Evolutionary conservation across 179 eudicot genomes (phyloP), one percentile per base, ranked within the genome.

Genomic region (Nepenthes alata): DNA sequence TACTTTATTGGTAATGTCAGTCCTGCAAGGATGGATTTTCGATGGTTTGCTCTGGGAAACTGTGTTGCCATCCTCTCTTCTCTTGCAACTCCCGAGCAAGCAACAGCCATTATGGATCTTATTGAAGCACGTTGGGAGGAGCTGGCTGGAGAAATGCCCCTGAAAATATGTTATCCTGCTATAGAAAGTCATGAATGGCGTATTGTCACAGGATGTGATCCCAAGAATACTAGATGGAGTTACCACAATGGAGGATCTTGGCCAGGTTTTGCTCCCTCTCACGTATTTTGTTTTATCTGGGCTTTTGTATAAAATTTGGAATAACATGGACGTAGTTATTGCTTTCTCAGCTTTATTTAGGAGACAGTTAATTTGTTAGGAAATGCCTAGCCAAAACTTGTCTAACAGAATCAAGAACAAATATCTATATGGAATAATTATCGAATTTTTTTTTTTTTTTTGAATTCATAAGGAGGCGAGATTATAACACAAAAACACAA

Each of bases 161-260:
- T 89, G 55, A 89, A 89, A 67, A 80, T 88, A 50, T 64, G 71
- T 47, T 88, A 88, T 77, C 96, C 96, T 67, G 90, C 96, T 41
- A 80, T 89, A 60, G 91, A 89, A 73, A 83, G 75, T 51, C 95
- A 89, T 68, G 95, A 89, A 67, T 89, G 96, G 96, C 71, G 85
- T 56, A 85, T 87, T 57, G 86, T 86, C 38, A 89, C 95, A 0
- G 96, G 96, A 55, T 81, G 96, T 70, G 96, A 88, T 68, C 93
- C 93, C 2, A 88, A 88, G 65, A 88, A 88, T 60, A 85, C 95
- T 13, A 75, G 90, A 75, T 89, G 96, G 96, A 89, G 96, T 70
- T 89, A 89, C 73, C 96, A 89, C 75, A 89, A 89, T 65, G 96
- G 91, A 37, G 96, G 96, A 65, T 89, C 96, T 47, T 89, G 96